Conservation (phyloP, 352 stramenopile species). For the Globisporangium orthogonon region DNA sequence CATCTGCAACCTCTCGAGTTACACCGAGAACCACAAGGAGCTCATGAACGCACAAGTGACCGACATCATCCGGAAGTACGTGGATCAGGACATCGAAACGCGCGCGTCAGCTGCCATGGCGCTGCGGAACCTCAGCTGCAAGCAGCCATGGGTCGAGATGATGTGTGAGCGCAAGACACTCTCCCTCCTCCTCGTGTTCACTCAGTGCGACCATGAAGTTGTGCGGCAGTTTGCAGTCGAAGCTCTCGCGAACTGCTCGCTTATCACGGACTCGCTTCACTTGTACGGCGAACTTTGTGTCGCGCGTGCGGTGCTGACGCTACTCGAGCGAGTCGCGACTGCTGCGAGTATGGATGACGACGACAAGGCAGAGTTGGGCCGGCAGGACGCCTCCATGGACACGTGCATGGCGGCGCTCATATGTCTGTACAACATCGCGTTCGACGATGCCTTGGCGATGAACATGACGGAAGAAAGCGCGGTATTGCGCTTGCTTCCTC, state of each 20-base stretch:
- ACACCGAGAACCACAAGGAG: slow-evolving; percentile 75
- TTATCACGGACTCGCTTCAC: slow-evolving; percentile 67
- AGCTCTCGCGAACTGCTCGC: slow-evolving; percentile 68
- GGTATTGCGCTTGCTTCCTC: slow-evolving; percentile 29
- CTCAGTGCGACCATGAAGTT: slow-evolving; percentile 38
- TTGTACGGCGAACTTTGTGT: slow-evolving; percentile 68
- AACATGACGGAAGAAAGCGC: slow-evolving; percentile 50
- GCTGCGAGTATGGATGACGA: background rate
- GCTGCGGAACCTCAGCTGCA: slow-evolving; percentile 65
- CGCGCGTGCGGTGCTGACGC: slow-evolving; percentile 29
- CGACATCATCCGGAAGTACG: slow-evolving; percentile 64
- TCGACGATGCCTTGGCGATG: slow-evolving; percentile 51
- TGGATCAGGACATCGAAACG: slow-evolving; percentile 62
- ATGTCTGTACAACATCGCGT: slow-evolving; percentile 57
- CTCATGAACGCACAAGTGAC: slow-evolving; percentile 69
- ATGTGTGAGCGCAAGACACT: slow-evolving; percentile 69
- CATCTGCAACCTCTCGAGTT: slow-evolving; percentile 70
- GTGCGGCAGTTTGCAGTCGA: slow-evolving; percentile 63
- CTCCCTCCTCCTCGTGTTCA: slow-evolving; percentile 50
- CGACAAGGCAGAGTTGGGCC: background rate
- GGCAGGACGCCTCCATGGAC: slow-evolving; percentile 14
- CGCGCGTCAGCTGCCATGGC: slow-evolving; percentile 65
- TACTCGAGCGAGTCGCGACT: slow-evolving; percentile 30
- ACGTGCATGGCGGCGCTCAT: slow-evolving; percentile 67
- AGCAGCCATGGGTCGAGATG: slow-evolving; percentile 73